These are phyloP conservation scores for Dothidotthia symphoricarpi DNA, from an alignment of 2,329 filamentous ascomycete genomes.

Conservation along the genomic window DNA sequence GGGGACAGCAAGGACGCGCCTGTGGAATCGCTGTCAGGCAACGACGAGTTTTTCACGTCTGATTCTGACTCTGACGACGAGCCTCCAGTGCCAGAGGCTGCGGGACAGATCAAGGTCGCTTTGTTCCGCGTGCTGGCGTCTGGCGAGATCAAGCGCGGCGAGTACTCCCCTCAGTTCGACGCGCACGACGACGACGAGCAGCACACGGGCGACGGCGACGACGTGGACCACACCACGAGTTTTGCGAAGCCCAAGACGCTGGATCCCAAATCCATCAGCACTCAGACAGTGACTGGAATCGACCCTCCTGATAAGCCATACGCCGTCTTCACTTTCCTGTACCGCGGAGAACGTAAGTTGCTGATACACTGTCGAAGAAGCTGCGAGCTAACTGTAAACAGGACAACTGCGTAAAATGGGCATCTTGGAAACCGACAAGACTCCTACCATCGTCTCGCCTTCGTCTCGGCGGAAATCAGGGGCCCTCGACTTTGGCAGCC, in stretches of 20 bases:
- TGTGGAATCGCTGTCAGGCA: slow-evolving; percentile 70
- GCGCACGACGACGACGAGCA: slow-evolving; percentile 91
- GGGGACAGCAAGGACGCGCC: slow-evolving; percentile 73
- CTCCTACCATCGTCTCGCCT: slow-evolving; percentile 56
- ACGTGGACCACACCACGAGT: slow-evolving; percentile 94
- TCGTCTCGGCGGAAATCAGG: slow-evolving; percentile 74
- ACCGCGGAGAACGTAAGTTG: slow-evolving; percentile 84
- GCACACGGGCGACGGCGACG: slow-evolving; percentile 63
- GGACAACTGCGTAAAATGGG: slow-evolving; percentile 97
- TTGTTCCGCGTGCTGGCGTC: slow-evolving; percentile 94
- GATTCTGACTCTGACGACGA: slow-evolving; percentile 75
- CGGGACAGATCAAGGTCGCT: slow-evolving; percentile 96
- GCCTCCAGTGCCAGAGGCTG: slow-evolving; percentile 82
- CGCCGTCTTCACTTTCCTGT: slow-evolving; percentile 96
- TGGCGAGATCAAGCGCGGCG: slow-evolving; percentile 94
- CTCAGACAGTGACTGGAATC: slow-evolving; percentile 97
- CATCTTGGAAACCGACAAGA: slow-evolving; percentile 69
- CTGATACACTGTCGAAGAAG: no score
- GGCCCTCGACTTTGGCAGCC: slow-evolving; percentile 78
- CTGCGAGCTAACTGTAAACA: slow-evolving; percentile 44
- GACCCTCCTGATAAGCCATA: slow-evolving; percentile 95
- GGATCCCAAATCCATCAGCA: slow-evolving; percentile 96
- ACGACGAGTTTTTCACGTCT: slow-evolving; percentile 62
- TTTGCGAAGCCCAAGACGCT: slow-evolving; percentile 95
- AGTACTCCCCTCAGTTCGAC: slow-evolving; percentile 97